Evolutionary conservation across 2,329 filamentous ascomycete genomes (phyloP).

Genomic region (Corynespora cassiicola): DNA sequence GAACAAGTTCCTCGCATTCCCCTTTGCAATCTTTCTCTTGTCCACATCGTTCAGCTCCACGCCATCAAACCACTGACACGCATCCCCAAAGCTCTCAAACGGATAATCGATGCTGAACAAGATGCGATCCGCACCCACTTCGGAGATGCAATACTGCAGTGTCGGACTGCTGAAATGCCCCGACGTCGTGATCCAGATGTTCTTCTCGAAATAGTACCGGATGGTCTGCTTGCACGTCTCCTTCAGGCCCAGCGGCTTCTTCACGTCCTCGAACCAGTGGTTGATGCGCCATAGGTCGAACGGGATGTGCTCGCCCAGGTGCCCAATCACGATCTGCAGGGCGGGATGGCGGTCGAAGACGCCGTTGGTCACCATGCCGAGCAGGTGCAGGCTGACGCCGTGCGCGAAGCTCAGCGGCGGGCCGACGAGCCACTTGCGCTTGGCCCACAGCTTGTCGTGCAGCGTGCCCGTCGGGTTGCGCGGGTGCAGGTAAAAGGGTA

Average conservation of each 20-base stretch:
- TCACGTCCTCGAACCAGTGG: conserved; percentile 62
- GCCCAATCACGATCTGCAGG: conserved; percentile 56
- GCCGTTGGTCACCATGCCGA: conserved; percentile 60
- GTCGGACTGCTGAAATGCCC: conserved; percentile 64
- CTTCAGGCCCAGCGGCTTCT: conserved; percentile 56
- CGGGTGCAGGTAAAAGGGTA: conserved; percentile 70
- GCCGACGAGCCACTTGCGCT: conserved; percentile 66
- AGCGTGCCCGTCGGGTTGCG: conserved; percentile 59
- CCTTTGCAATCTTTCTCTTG: conserved; percentile 52
- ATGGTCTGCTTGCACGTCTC: conserved; percentile 56
- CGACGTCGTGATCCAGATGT: conserved; percentile 64
- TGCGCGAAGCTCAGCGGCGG: conserved; percentile 41
- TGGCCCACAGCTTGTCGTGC: conserved; percentile 64
- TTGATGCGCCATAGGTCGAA: conserved; percentile 55
- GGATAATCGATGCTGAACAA: conserved; percentile 63
- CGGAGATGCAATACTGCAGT: conserved; percentile 56
- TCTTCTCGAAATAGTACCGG: conserved; percentile 61
- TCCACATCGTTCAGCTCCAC: conserved; percentile 45
- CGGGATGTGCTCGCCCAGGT: conserved; percentile 58
- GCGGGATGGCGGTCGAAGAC: conserved; percentile 57
- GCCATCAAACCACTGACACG: conserved; percentile 52
- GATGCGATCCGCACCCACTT: conserved; percentile 59
- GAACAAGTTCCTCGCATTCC: conserved; percentile 55
- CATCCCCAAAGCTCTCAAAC: conserved; percentile 53
- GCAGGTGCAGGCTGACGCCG: conserved; percentile 63